These are phyloP conservation scores for Glycine tomentella DNA, from an alignment of 306 rosid genomes.

Conservation along the genomic window DNA sequence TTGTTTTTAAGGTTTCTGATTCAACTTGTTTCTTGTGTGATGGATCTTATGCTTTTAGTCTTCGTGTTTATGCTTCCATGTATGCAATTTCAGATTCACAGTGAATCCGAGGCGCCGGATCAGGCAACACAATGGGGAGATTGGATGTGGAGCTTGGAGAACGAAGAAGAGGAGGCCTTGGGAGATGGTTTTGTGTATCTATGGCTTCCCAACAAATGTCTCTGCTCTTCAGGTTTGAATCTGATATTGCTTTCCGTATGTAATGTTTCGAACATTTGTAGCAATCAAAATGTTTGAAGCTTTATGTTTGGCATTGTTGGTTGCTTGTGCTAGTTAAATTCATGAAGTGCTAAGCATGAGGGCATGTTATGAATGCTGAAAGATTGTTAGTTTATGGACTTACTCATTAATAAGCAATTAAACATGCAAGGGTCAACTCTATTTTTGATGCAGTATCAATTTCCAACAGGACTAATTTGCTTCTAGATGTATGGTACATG, in stretches of 20 bases:
- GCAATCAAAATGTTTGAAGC: no score
- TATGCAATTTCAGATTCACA: constrained; percentile 70
- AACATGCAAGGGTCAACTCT: neutral
- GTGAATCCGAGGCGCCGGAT: constrained; percentile 93
- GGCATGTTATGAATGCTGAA: neutral
- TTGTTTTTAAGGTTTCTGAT: neutral
- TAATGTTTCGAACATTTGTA: neutral
- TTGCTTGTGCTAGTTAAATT: constrained; percentile 19
- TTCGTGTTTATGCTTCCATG: constrained; percentile 16
- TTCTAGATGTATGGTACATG: neutral
- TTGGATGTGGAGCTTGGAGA: constrained; percentile 85
- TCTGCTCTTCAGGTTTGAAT: constrained; percentile 94
- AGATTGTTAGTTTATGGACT: neutral
- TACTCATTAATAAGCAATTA: neutral
- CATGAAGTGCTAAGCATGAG: constrained; percentile 4
- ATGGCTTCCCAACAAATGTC: constrained; percentile 90
- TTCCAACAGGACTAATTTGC: constrained; percentile 16
- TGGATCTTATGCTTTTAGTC: neutral
- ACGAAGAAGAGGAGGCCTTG: constrained; percentile 88
- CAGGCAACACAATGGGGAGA: constrained; percentile 96
- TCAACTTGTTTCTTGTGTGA: constrained; percentile 7
- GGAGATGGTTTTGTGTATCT: constrained; percentile 96
- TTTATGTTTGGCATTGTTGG: neutral
- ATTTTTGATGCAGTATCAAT: neutral
- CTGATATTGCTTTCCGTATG: neutral